Percentiles rank a stretch among this genome's conserved stretches.
phyloP scores from a whole-genome alignment of 2,329 filamentous ascomycete species.

The Penicillium sp. region DNA sequence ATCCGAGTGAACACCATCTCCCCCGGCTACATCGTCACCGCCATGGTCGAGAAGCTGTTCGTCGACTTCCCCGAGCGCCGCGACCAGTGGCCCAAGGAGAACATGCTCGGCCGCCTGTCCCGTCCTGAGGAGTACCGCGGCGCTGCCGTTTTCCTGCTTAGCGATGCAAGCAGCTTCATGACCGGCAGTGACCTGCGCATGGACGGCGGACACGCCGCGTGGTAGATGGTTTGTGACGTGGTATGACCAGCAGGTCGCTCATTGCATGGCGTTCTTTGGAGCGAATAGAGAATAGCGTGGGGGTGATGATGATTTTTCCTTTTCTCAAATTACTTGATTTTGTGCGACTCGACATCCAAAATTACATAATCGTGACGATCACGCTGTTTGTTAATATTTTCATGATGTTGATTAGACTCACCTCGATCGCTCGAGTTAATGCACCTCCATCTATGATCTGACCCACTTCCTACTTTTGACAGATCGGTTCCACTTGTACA shows the following conservation, averaged over 20 bases:
- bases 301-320: neutral
- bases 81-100: conserved; percentile 74
- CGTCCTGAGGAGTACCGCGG: conserved; percentile 64
- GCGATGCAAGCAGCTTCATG: conserved; percentile 52
- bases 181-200: conserved; percentile 53
- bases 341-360: neutral
- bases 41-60: conserved; percentile 45
- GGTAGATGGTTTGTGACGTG: conserved; percentile 39
- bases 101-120: conserved; percentile 73
- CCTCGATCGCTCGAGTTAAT: conserved; percentile 16
- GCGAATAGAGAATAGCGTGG: neutral
- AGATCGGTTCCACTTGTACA: conserved; percentile 13
- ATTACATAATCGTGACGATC: conserved; percentile 1
- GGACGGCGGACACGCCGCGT: conserved; percentile 52
- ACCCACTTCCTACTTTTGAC: conserved; percentile 14
- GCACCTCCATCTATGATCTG: conserved; percentile 9
- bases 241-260: conserved; percentile 7
- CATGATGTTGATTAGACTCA: conserved; percentile 19
- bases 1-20: conserved; percentile 50
- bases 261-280: conserved; percentile 22
- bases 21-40: conserved; percentile 46
- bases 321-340: neutral
- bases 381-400: conserved; percentile 1
- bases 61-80: conserved; percentile 71
- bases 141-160: conserved; percentile 46